Evolutionary conservation across 1,139 yeast genomes (phyloP).

Genomic region (Maudiozyma humilis): DNA sequence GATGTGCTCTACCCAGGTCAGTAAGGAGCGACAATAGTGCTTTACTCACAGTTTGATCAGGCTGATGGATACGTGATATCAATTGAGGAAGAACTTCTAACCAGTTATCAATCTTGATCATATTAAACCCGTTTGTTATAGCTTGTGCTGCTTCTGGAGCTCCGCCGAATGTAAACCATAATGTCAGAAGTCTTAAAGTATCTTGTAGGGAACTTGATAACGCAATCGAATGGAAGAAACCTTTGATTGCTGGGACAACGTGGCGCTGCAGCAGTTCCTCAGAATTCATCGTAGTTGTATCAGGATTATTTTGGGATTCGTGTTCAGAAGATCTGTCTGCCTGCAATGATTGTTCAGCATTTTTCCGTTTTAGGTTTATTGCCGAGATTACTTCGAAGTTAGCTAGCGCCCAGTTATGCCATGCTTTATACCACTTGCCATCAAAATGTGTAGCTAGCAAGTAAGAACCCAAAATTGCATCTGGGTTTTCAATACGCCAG

Average conservation of each 20-base stretch:
- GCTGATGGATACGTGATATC: slow-evolving; percentile 93
- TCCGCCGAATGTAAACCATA: slow-evolving; percentile 97
- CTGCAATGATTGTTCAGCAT: slow-evolving; percentile 28
- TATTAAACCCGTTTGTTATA: slow-evolving; percentile 79
- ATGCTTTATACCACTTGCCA: slow-evolving; percentile 91
- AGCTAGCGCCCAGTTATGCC: slow-evolving; percentile 99
- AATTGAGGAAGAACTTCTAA: slow-evolving; percentile 90
- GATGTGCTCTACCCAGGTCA: slow-evolving; percentile 89
- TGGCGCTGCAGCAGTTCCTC: slow-evolving; percentile 69
- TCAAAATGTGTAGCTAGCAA: slow-evolving; percentile 93
- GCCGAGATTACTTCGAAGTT: slow-evolving; percentile 89
- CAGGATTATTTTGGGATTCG: background rate
- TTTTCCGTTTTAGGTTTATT: slow-evolving; percentile 35
- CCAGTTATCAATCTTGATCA: slow-evolving; percentile 92
- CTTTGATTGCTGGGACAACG: slow-evolving; percentile 89
- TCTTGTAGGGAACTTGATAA: slow-evolving; percentile 88
- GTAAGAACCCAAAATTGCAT: slow-evolving; percentile 84
- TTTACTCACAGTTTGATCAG: slow-evolving; percentile 73
- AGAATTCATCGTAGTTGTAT: slow-evolving; percentile 29
- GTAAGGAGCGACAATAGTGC: slow-evolving; percentile 73
- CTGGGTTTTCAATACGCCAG: slow-evolving; percentile 64
- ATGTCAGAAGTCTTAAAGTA: slow-evolving; percentile 74
- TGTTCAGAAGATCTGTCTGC: slow-evolving; percentile 7
- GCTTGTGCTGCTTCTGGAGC: slow-evolving; percentile 84
- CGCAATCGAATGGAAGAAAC: slow-evolving; percentile 91